These are phyloP conservation scores for Solanum bulbocastanum DNA, from an alignment of 257 asterid genomes.

Conservation along the genomic window DNA sequence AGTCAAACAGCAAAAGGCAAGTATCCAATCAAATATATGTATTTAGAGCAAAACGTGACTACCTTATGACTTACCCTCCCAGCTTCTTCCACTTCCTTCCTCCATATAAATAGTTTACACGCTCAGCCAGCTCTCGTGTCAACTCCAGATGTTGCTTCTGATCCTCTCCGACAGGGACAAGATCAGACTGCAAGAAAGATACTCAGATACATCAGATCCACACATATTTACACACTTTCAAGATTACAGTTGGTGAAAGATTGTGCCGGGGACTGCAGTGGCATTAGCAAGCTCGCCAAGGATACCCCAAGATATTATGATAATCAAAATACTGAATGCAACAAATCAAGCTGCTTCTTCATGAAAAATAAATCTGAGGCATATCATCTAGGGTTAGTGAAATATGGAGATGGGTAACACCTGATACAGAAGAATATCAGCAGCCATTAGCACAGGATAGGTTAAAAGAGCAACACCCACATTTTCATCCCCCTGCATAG, in stretches of 20 bases:
- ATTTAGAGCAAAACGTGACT: neutral
- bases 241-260: neutral
- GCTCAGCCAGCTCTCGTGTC: conserved; percentile 90
- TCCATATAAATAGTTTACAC: conserved; percentile 78
- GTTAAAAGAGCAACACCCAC: conserved; percentile 93
- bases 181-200: conserved; percentile 74
- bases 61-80: conserved; percentile 70
- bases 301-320: neutral
- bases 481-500: conserved; percentile 79
- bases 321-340: neutral
- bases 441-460: conserved; percentile 95
- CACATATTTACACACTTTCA: conserved; percentile 11
- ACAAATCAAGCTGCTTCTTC: neutral
- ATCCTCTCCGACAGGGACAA: conserved; percentile 98
- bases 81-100: conserved; percentile 96
- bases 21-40: neutral
- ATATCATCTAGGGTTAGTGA: neutral
- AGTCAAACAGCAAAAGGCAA: neutral
- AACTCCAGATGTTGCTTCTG: conserved; percentile 96
- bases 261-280: neutral
- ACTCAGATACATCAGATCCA: conserved; percentile 28
- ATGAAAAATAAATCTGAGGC: neutral
- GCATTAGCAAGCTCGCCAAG: neutral
- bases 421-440: conserved; percentile 94
- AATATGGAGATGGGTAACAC: conserved; percentile 21